Evolutionary conservation across 371 early-diverging fungal species (phyloP), one percentile per base, ranked within the genome.

Genomic region (Mucor irregularis): DNA sequence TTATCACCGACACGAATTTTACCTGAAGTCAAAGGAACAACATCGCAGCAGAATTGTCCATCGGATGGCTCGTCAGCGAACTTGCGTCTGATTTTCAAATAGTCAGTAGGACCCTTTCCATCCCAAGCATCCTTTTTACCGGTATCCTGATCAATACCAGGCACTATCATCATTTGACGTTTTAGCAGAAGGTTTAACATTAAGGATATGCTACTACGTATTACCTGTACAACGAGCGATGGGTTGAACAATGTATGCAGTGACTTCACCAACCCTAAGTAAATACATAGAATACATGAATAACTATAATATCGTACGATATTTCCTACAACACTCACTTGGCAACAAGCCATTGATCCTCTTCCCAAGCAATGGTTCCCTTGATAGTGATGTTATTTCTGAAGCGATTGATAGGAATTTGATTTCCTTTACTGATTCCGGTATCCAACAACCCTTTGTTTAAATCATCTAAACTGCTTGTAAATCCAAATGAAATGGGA

Each of bases 281-380:
- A 25, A 24, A 26, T 28, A 22, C 4, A 19, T 13, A 10, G 7
- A 9, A 16, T 10, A 39, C 7, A 21, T 4, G 14, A 39, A 21
- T 5, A 17, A 22, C 19, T 25, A n/a, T n/a, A n/a, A n/a, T n/a
- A n/a, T n/a, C n/a, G n/a, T n/a, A n/a, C n/a, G n/a, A n/a, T n/a
- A n/a, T 30, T 40, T 40, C 0, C 39, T 4, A 8, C 16, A 9
- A 22, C n/a, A 55, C 75, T 56, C 62, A 64, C 80, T 62, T 68
- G 21, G 56, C 72, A 0, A 79, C 74, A 11, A 79, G 50, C 80
- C 80, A 79, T 30, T 65, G 52, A 33, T 79, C 80, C 53, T 79
- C 80, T 31, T 79, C 80, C 74, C 76, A 79, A 2, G 80, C 54
- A 5, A 66, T 14, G 0, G 80, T 79, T 2, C 76, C 74, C 19